phyloP scores from a whole-genome alignment of 225 moss, liverwort and hornwort genomes.

The Antitrichia curtipendula region DNA sequence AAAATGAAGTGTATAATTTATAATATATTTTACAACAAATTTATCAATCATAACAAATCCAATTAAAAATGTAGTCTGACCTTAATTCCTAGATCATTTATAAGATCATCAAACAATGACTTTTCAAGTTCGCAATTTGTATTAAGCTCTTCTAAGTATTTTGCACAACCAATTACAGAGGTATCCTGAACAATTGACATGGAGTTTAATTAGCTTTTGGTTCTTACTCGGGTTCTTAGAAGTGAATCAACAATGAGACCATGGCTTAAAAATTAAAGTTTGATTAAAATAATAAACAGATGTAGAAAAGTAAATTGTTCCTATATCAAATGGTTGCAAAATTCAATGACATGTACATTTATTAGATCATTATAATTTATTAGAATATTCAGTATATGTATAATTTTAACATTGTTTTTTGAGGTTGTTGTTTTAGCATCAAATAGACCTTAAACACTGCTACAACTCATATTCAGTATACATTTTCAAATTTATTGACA shows the following conservation, averaged over 20 bases:
- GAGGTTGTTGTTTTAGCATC: background rate
- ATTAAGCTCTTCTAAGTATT: slow-evolving; percentile 1
- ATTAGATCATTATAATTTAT: background rate
- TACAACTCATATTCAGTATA: background rate
- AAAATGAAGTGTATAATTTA: background rate
- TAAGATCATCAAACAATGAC: slow-evolving; percentile 13
- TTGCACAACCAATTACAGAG: slow-evolving; percentile 1
- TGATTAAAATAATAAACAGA: no score
- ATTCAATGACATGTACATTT: background rate
- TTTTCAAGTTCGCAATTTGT: slow-evolving; percentile 6
- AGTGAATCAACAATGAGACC: background rate
- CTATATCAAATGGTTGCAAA: background rate
- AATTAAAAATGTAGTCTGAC: background rate
- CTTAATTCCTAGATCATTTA: background rate
- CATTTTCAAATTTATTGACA: background rate
- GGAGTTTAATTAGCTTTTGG: background rate
- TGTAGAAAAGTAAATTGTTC: background rate
- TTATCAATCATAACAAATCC: background rate
- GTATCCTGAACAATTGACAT: background rate
- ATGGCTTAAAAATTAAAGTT: background rate
- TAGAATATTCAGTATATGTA: background rate
- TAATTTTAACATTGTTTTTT: background rate
- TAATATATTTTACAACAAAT: background rate
- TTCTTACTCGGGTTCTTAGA: no score
- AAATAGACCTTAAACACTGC: background rate